phyloP scores from a whole-genome alignment of 2,329 filamentous ascomycete species.

The Plectosphaerella cucumerina region DNA sequence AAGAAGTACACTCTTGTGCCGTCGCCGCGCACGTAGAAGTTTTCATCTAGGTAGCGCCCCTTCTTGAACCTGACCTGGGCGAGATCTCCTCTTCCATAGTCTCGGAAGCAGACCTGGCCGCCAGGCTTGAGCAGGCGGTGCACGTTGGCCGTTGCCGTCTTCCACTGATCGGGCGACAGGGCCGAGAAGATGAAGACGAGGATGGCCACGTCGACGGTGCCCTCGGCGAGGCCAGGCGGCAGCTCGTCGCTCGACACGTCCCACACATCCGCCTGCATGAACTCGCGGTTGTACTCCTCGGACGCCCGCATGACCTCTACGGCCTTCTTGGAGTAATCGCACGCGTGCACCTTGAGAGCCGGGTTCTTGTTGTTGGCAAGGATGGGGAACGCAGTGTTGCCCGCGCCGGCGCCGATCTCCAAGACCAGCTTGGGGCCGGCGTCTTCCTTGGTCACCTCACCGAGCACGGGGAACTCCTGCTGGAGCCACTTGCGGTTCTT shows the following conservation, averaged over 20 bases:
- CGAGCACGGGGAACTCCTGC: slow-evolving; percentile 91
- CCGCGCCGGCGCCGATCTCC: slow-evolving; percentile 91
- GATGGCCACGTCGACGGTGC: slow-evolving; percentile 84
- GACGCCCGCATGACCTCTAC: slow-evolving; percentile 87
- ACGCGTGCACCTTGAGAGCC: slow-evolving; percentile 80
- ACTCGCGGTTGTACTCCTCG: slow-evolving; percentile 66
- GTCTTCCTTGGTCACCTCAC: slow-evolving; percentile 65
- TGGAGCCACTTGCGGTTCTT: slow-evolving; percentile 97
- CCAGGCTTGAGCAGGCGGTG: slow-evolving; percentile 82
- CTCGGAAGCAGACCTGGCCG: slow-evolving; percentile 89
- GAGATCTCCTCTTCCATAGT: slow-evolving; percentile 93
- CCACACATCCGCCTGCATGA: slow-evolving; percentile 91
- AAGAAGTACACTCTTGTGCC: slow-evolving; percentile 98
- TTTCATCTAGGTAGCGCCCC: slow-evolving; percentile 88
- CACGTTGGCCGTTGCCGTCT: slow-evolving; percentile 75
- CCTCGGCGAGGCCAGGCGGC: slow-evolving; percentile 71
- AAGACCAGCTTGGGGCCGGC: slow-evolving; percentile 69
- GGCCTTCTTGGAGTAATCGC: slow-evolving; percentile 93
- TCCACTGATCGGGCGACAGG: slow-evolving; percentile 80
- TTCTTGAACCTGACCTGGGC: slow-evolving; percentile 98
- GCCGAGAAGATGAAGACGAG: slow-evolving; percentile 98
- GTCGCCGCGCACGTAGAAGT: slow-evolving; percentile 94
- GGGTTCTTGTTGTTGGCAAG: slow-evolving; percentile 80
- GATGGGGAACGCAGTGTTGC: slow-evolving; percentile 94
- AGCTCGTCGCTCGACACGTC: slow-evolving; percentile 72